Percentiles rank a stretch among this genome's conserved stretches.
Conservation (phyloP, 2,329 filamentous ascomycete genomes). For the Leptographium lundbergii region DNA sequence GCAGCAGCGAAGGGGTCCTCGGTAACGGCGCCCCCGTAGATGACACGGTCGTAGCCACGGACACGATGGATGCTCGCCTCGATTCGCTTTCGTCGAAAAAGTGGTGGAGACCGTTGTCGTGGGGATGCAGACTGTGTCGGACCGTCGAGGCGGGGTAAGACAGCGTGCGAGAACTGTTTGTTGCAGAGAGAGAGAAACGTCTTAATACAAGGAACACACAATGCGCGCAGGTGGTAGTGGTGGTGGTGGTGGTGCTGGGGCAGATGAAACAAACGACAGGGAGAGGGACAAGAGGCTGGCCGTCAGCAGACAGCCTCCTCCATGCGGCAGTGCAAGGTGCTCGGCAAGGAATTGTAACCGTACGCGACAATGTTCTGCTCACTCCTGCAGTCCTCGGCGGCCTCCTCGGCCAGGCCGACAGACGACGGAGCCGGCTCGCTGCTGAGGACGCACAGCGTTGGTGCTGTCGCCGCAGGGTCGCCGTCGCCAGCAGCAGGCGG, state of each 20-base stretch:
- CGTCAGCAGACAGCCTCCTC: constrained; percentile 7
- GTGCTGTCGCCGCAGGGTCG: background rate
- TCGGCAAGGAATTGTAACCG: constrained; percentile 1
- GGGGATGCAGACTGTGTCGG: background rate
- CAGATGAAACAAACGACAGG: background rate
- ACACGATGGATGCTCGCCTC: background rate
- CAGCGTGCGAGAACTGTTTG: background rate
- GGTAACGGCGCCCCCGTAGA: background rate
- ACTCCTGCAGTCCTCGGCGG: background rate
- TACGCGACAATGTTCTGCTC: constrained; percentile 1
- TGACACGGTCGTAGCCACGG: background rate
- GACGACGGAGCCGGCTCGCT: background rate
- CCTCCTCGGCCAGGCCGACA: background rate
- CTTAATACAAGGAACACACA: background rate
- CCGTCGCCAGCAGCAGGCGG: background rate
- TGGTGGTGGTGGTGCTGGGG: background rate
- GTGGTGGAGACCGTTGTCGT: background rate
- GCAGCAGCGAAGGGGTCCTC: background rate
- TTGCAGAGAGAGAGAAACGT: background rate
- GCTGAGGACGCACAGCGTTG: background rate
- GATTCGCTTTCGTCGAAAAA: background rate
- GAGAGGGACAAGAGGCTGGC: background rate
- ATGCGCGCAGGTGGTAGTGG: background rate
- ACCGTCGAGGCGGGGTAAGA: background rate
- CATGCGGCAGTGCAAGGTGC: background rate